Conservation (phyloP, 768 basidiomycete genomes). For the Mycena kentingensis region DNA sequence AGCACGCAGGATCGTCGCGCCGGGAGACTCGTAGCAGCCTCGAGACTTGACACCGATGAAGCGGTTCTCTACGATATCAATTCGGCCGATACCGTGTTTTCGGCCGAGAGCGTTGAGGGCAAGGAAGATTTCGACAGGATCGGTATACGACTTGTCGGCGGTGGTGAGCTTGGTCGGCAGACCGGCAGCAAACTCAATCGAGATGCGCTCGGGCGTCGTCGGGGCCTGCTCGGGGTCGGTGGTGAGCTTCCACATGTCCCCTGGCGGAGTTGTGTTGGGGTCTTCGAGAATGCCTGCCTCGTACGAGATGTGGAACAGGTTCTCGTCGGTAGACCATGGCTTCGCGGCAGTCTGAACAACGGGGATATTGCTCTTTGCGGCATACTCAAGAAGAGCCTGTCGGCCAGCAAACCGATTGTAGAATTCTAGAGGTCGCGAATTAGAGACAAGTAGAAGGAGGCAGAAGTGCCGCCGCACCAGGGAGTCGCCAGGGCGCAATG, state of each 20-base stretch:
- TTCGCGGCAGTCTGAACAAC: constrained; percentile 94
- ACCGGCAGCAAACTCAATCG: constrained; percentile 85
- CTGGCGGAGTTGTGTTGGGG: constrained; percentile 89
- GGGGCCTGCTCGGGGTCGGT: constrained; percentile 82
- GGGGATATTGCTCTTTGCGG: constrained; percentile 84
- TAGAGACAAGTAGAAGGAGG: not conserved
- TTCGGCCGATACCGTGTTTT: constrained; percentile 93
- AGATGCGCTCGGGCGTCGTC: constrained; percentile 70
- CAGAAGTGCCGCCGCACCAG: constrained; percentile 54
- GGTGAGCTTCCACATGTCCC: constrained; percentile 99
- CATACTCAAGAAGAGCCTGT: constrained; percentile 88
- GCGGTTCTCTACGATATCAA: constrained; percentile 99
- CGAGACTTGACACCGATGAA: constrained; percentile 99
- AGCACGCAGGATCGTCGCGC: constrained; percentile 90
- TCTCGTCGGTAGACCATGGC: constrained; percentile 99
- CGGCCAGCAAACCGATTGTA: constrained; percentile 98
- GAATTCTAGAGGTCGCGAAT: constrained; percentile 61
- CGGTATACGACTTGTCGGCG: constrained; percentile 69
- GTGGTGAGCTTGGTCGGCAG: constrained; percentile 81
- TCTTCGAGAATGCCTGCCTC: constrained; percentile 99
- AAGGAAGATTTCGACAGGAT: constrained; percentile 92
- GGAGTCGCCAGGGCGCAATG: constrained; percentile 96
- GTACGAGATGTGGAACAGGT: constrained; percentile 99
- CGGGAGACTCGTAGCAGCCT: constrained; percentile 99
- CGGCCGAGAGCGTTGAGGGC: constrained; percentile 88